Evolutionary conservation across 2,329 filamentous ascomycete species (phyloP), one percentile per base, ranked within the genome.

Genomic region (Talaromyces pinophilus): DNA sequence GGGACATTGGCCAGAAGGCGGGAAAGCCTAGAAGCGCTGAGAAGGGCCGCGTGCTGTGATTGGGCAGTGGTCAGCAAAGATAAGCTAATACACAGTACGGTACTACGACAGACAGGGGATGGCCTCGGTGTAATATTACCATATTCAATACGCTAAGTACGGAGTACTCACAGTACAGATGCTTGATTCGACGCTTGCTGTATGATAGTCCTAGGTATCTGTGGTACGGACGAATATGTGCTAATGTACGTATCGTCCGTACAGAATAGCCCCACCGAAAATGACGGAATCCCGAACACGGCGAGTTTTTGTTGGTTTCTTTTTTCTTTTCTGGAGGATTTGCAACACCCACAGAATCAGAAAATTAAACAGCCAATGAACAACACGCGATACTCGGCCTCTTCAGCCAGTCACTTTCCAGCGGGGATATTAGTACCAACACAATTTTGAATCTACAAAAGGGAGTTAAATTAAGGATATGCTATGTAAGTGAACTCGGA

Each of bases 201-300:
- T 35, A 54, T 35, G 50, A 33, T 30, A 33, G 7, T 33, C 30
- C 8, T 25, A 25, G 25, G 30, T 33, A 35, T 55, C 52, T 30
- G 52, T 35, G 50, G 52, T 33, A 55, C 28, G 30, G 46, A 50
- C 46, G 19, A 10, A 15, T 15, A 50, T 50, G 13, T 33, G 8
- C 30, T 1, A 7, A 7, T 1, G 28, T 5, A 30, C 17, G 46
- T 50, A 50, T 15, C 22, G 42, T 28, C 44, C 22, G 44, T 46
- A 50, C 13, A 2, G 46, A 10, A 10, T 4, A 30, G 54, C 2
- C 33, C 54, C 33, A 17, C 33, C 15, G 11, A 8, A 3, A 13
- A 25, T 57, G 33, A 57, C 54, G 54, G 54, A 40, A 57, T 57
- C 33, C 54, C 33, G 54, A 38, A 40, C 52, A 38, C 30, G 52